phyloP scores from a whole-genome alignment of 2,329 filamentous ascomycete species.

The Xylariaceae sp. region DNA sequence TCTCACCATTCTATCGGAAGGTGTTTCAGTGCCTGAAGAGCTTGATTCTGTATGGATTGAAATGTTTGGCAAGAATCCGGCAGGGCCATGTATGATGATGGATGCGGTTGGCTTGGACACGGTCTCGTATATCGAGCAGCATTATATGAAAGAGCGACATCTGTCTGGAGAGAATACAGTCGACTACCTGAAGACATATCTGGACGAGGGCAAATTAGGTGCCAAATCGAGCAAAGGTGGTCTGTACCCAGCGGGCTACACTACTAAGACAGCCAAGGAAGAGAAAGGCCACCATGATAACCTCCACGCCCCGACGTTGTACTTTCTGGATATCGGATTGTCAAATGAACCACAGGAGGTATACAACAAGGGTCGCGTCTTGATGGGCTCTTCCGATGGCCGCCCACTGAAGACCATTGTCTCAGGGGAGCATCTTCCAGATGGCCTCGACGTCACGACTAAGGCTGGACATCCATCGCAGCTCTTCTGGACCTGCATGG shows the following conservation, averaged over 20 bases:
- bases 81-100: background rate
- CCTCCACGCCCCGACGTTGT: too few relatives aligned
- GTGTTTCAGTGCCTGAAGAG: background rate
- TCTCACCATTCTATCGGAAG: background rate
- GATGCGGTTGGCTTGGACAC: background rate
- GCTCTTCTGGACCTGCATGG: slow-evolving; percentile 53
- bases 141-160: background rate
- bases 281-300: too few relatives aligned
- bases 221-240: background rate
- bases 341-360: too few relatives aligned
- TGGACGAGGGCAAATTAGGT: background rate
- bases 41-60: background rate
- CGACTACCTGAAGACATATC: background rate
- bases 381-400: too few relatives aligned
- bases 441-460: slow-evolving; percentile 43
- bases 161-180: background rate
- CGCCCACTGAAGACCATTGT: too few relatives aligned
- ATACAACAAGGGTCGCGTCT: too few relatives aligned
- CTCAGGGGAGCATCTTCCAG: too few relatives aligned
- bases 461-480: slow-evolving; percentile 26
- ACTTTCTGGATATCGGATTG: too few relatives aligned
- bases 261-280: too few relatives aligned
- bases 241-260: too few relatives aligned
- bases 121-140: background rate
- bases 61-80: background rate